Evolutionary conservation across 2,329 filamentous ascomycete species (phyloP).

Genomic region (Chaetomiaceae sp.): DNA sequence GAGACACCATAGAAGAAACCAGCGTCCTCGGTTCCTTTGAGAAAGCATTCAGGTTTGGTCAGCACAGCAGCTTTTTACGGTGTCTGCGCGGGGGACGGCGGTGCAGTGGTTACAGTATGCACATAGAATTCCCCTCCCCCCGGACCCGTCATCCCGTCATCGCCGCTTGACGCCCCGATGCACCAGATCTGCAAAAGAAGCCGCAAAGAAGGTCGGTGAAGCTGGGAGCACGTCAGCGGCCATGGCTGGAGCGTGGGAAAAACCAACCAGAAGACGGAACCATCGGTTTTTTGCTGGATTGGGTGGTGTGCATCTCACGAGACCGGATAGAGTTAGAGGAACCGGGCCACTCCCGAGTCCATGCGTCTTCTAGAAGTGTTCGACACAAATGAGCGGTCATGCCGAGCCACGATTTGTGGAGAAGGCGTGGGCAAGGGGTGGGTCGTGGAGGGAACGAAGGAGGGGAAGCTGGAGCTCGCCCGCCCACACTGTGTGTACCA

Average conservation of each 20-base stretch:
- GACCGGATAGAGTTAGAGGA: constrained; percentile 7
- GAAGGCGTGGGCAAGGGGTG: constrained; percentile 15
- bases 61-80: no score
- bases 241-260: background rate
- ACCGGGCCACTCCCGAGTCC: constrained; percentile 13
- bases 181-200: constrained; percentile 26
- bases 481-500: no score
- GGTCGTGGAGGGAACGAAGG: constrained; percentile 19
- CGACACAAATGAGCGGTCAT: constrained; percentile 25
- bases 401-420: constrained; percentile 23
- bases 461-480: constrained; percentile 15
- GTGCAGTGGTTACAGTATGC: no score
- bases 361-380: constrained; percentile 30
- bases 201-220: constrained; percentile 20
- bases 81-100: no score
- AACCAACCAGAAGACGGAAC: constrained; percentile 11
- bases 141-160: no score
- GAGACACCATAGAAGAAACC: no score
- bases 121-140: no score
- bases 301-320: constrained; percentile 2
- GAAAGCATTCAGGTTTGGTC: no score
- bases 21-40: no score
- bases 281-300: constrained; percentile 1
- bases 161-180: constrained; percentile 11
- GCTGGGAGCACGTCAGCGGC: constrained; percentile 22